These are phyloP conservation scores for Brasilioporus rufonigricans DNA, from an alignment of 768 basidiomycete species.

Conservation along the genomic window DNA sequence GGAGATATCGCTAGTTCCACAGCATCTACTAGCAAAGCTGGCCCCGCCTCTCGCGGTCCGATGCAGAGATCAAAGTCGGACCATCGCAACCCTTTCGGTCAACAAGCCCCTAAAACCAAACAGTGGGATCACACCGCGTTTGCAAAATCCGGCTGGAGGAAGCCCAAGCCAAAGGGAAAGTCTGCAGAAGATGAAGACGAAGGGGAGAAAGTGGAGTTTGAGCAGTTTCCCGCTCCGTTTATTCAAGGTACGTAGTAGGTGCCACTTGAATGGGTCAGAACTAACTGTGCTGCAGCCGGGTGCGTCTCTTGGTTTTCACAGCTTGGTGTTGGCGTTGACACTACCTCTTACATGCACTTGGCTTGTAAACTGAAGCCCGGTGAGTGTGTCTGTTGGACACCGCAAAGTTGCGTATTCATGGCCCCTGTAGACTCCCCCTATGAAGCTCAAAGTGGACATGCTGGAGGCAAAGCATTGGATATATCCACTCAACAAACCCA, in stretches of 20 bases:
- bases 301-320: conserved; percentile 33
- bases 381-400: conserved; percentile 8
- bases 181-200: conserved; percentile 59
- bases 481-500: conserved; percentile 84
- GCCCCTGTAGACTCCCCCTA: conserved; percentile 55
- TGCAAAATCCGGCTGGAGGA: conserved; percentile 73
- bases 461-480: conserved; percentile 84
- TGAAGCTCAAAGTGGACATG: conserved; percentile 78
- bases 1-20: conserved; percentile 50
- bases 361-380: conserved; percentile 28
- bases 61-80: conserved; percentile 44
- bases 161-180: conserved; percentile 54
- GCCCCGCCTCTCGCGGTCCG: conserved; percentile 30
- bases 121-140: conserved; percentile 90
- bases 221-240: conserved; percentile 83
- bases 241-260: conserved; percentile 51
- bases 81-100: conserved; percentile 43
- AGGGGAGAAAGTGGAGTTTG: conserved; percentile 68
- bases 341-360: background rate
- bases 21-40: conserved; percentile 31
- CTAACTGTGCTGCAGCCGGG: conserved; percentile 44
- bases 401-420: background rate
- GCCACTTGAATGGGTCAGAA: background rate
- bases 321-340: conserved; percentile 4
- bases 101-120: conserved; percentile 67